Percentiles rank a stretch among this genome's conserved stretches.
These are phyloP conservation scores for Stemphylium beticola DNA, from an alignment of 2,329 filamentous ascomycete genomes.

Conservation along the genomic window DNA sequence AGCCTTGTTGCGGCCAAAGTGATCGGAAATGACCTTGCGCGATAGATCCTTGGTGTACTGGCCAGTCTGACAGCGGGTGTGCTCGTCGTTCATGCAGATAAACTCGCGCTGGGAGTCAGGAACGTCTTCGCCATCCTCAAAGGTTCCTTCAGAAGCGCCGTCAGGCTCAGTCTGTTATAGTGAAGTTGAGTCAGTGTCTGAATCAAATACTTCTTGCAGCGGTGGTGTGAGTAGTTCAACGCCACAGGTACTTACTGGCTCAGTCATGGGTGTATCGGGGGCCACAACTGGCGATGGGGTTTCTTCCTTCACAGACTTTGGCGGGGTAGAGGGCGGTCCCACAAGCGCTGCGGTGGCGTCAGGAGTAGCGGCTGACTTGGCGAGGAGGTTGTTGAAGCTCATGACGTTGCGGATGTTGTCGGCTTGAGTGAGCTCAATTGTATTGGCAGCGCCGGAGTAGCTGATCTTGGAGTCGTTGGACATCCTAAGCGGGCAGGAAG, in stretches of 20 bases:
- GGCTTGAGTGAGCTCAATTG: conserved; percentile 8
- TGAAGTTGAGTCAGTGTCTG: not conserved
- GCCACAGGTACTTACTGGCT: conserved; percentile 1
- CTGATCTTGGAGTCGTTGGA: conserved; percentile 8
- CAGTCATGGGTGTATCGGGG: conserved; percentile 8
- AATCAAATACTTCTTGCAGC: not conserved
- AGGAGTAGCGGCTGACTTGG: not conserved
- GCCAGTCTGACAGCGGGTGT: conserved; percentile 38
- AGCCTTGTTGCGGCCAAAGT: conserved; percentile 50
- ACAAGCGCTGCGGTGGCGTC: not conserved
- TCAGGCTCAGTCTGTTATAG: not conserved
- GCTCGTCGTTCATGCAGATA: conserved; percentile 41
- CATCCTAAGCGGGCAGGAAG: conserved; percentile 8
- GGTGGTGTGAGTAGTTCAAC: not conserved
- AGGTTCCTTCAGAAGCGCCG: not conserved
- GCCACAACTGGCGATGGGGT: not conserved
- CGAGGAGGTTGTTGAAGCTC: conserved; percentile 34
- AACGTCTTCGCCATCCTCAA: conserved; percentile 9
- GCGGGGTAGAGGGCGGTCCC: conserved; percentile 12
- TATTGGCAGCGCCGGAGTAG: not conserved
- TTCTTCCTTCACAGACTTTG: conserved; percentile 4
- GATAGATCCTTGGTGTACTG: conserved; percentile 43
- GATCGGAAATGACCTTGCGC: conserved; percentile 50
- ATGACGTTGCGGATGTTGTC: conserved; percentile 28
- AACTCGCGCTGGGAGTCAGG: conserved; percentile 34